Base-by-base conservation (phyloP, 139 green algal genomes). In the Coelastrella sp. region DNA sequence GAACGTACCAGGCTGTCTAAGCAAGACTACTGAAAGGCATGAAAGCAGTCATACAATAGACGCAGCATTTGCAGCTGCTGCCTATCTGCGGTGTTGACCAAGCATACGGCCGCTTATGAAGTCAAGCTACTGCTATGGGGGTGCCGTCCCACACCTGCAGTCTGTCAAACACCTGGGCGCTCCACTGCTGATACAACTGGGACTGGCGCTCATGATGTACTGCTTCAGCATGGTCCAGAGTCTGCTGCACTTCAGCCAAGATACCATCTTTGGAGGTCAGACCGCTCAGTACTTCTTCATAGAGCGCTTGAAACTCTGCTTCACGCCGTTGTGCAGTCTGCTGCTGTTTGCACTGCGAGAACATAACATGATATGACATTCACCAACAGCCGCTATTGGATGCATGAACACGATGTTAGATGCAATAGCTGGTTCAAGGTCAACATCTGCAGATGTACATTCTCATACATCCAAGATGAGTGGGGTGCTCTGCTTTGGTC, bases 161-260 rank as follows among this genome's bases (percentile, higher is more conserved):
- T 17, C 73, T 88, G 35, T 92, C 86, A 75, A 90, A 92, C 57
- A 92, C 83, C 59, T 90, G 64, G 13, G 8, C 68, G 75, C 34
- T 66, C 89, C 89, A 92, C 74, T 90, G 83, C 15, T 86, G 9
- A 62, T 92, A 66, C 17, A 92, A 83, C 34, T 73, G 50, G 11
- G 40, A 66, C 50, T 72, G 25, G 35, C 30, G 80, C 34, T 38
- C 67, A 23, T 45, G 66, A 7, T 32, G 48, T 21, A 37, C 17
- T 32, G 80, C n/a, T 27, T 59, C 66, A 13, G 50, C 43, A 45
- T 72, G 35, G 13, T 86, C 43, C 67, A 86, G n/a, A 66, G 72
- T 37, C 80, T 79, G 13, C 25, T 66, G 32, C 17, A 50, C 50
- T 59, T 86, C 80, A 4, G 3, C 7, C 80, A 79, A 43, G 8